Percentiles rank a stretch among this genome's conserved stretches.
phyloP scores from a whole-genome alignment of 2,329 filamentous ascomycete species.

The Alternaria consortialis region DNA sequence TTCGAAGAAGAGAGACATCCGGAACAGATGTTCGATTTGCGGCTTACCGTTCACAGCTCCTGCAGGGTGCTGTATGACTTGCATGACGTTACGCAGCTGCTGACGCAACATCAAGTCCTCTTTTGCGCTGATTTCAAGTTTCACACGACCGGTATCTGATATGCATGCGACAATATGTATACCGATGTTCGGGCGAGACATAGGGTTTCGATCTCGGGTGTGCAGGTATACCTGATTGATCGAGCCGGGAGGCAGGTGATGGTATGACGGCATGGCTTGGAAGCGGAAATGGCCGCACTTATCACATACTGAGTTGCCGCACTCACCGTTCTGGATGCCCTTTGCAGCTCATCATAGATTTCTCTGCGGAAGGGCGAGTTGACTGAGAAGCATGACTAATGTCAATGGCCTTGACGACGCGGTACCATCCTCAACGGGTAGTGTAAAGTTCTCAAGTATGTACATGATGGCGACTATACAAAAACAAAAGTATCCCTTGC shows the following conservation, averaged over 20 bases:
- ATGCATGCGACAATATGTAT: slow-evolving; percentile 4
- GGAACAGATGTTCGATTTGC: neutral
- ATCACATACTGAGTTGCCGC: neutral
- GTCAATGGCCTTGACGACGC: neutral
- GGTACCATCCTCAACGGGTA: neutral
- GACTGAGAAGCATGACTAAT: neutral
- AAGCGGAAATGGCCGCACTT: neutral
- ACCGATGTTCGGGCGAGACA: slow-evolving; percentile 9
- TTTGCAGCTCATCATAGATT: neutral
- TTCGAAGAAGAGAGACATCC: neutral
- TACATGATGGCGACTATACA: neutral
- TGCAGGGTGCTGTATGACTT: slow-evolving; percentile 15
- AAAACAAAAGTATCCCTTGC: neutral
- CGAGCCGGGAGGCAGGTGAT: neutral
- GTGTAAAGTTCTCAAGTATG: neutral
- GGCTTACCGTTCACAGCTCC: slow-evolving; percentile 8
- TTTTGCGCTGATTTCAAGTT: neutral
- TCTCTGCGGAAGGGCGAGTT: neutral
- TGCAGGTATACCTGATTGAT: neutral
- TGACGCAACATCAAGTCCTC: slow-evolving; percentile 14
- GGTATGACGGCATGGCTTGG: slow-evolving; percentile 5
- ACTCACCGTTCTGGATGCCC: neutral
- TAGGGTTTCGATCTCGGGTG: slow-evolving; percentile 3
- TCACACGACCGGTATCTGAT: neutral
- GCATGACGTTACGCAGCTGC: slow-evolving; percentile 13